These are phyloP conservation scores for Cercophora sp. DNA, from an alignment of 495 filamentous ascomycete species.

Conservation along the genomic window DNA sequence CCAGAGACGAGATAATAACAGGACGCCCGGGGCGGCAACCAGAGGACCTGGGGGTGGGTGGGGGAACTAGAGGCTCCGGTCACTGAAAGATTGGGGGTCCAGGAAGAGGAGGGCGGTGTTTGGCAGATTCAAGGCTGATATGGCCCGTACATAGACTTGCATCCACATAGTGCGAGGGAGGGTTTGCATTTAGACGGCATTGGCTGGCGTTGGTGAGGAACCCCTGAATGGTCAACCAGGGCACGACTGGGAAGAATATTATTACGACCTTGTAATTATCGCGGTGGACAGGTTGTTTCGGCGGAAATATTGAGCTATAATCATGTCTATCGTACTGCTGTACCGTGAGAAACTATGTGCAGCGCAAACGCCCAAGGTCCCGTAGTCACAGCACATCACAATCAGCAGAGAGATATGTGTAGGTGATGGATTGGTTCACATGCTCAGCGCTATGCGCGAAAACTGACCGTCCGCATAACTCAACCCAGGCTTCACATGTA, in stretches of 20 bases:
- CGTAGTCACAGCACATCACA: no score
- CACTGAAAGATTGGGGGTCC: not conserved
- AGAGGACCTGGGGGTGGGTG: slow-evolving; percentile 15
- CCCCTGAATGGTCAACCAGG: no score
- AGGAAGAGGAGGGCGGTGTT: not conserved
- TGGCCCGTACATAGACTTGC: not conserved
- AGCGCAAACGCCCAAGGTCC: no score
- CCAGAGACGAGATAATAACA: slow-evolving; percentile 8
- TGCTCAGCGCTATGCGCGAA: no score
- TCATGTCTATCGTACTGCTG: no score
- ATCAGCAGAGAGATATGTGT: no score
- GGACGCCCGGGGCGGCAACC: slow-evolving; percentile 17
- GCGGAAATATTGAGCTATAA: no score
- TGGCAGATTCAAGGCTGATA: slow-evolving; percentile 4
- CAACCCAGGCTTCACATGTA: slow-evolving; percentile 14
- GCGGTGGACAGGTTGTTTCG: no score
- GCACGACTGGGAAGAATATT: no score
- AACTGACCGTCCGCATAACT: not conserved
- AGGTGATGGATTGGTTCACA: no score
- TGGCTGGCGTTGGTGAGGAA: slow-evolving; percentile 14
- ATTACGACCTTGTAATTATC: no score
- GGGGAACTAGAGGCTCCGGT: slow-evolving; percentile 24
- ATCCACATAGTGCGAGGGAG: not conserved
- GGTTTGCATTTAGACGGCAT: slow-evolving; percentile 2
- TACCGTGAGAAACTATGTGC: no score